phyloP scores from a whole-genome alignment of 202 grass and related monocot genomes.

The Zizania palustris region DNA sequence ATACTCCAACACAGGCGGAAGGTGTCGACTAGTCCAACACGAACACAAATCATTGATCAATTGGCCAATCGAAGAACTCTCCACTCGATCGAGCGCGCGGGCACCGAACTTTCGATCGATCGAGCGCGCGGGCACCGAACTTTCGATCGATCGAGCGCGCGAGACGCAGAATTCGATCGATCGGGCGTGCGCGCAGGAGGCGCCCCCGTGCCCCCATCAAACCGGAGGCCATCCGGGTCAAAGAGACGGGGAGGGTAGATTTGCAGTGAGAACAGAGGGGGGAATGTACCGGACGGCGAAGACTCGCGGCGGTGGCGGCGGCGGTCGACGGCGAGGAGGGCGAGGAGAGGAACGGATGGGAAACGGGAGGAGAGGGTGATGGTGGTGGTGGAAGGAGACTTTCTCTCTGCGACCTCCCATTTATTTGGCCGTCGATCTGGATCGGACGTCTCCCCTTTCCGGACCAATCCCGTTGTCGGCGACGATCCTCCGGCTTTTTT shows the following conservation, averaged over 20 bases:
- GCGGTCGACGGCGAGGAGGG: slow-evolving; percentile 13
- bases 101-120: neutral
- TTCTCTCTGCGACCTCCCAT: slow-evolving; percentile 26
- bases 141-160: slow-evolving; percentile 35
- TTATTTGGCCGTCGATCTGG: slow-evolving; percentile 42
- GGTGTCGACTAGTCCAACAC: neutral
- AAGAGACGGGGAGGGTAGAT: neutral
- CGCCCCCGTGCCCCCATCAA: slow-evolving; percentile 3
- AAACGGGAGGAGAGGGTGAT: neutral
- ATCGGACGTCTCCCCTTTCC: slow-evolving; percentile 38
- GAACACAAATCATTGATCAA: neutral
- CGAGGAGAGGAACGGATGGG: slow-evolving; percentile 11
- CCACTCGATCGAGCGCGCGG: too few relatives aligned
- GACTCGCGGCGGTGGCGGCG: slow-evolving; percentile 24
- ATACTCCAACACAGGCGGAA: neutral
- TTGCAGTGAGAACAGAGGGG: neutral
- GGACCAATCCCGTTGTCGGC: neutral
- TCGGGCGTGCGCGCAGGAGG: neutral
- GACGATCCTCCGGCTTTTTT: too few relatives aligned
- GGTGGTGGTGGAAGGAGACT: slow-evolving; percentile 32
- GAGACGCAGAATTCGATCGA: slow-evolving; percentile 3
- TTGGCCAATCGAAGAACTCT: too few relatives aligned
- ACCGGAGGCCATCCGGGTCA: neutral
- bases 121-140: too few relatives aligned
- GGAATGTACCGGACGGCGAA: slow-evolving; percentile 41